Conservation (phyloP, 768 basidiomycete genomes). For the Floccularia luteovirens region DNA sequence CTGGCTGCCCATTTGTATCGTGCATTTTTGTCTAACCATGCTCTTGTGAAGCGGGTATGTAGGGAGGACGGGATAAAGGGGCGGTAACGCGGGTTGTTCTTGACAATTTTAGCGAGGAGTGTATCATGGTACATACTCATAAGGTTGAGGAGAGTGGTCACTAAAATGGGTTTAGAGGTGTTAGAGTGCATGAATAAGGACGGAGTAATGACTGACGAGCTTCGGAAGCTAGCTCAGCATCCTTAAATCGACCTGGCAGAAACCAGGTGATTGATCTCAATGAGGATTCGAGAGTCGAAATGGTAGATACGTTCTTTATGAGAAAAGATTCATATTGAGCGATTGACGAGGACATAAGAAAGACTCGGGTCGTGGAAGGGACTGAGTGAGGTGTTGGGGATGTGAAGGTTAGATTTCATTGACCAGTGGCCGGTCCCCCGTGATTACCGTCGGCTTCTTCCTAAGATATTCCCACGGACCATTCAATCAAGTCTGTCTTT, state of each 20-base stretch:
- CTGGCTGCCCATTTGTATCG: slow-evolving; percentile 78
- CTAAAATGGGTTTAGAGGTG: slow-evolving; percentile 31
- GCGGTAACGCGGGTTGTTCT: slow-evolving; percentile 58
- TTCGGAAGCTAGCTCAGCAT: slow-evolving; percentile 94
- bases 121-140: slow-evolving; percentile 95
- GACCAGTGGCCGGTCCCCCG: too few species aligned
- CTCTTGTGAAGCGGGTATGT: slow-evolving; percentile 86
- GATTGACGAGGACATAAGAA: slow-evolving; percentile 52
- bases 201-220: slow-evolving; percentile 55
- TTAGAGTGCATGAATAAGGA: slow-evolving; percentile 6
- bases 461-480: too few species aligned
- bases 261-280: slow-evolving; percentile 92
- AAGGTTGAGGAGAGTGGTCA: slow-evolving; percentile 81
- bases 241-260: slow-evolving; percentile 92
- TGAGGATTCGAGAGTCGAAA: slow-evolving; percentile 83
- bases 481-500: too few species aligned
- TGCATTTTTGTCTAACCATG: slow-evolving; percentile 66
- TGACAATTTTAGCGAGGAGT: slow-evolving; percentile 62
- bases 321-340: slow-evolving; percentile 79
- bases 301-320: slow-evolving; percentile 77
- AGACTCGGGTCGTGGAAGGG: slow-evolving; percentile 7
- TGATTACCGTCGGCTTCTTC: too few species aligned
- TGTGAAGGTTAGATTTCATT: too few species aligned
- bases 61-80: slow-evolving; percentile 69
- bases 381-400: too few species aligned